phyloP scores from a whole-genome alignment of 2,329 filamentous ascomycete species.

The Claviceps purpurea region DNA sequence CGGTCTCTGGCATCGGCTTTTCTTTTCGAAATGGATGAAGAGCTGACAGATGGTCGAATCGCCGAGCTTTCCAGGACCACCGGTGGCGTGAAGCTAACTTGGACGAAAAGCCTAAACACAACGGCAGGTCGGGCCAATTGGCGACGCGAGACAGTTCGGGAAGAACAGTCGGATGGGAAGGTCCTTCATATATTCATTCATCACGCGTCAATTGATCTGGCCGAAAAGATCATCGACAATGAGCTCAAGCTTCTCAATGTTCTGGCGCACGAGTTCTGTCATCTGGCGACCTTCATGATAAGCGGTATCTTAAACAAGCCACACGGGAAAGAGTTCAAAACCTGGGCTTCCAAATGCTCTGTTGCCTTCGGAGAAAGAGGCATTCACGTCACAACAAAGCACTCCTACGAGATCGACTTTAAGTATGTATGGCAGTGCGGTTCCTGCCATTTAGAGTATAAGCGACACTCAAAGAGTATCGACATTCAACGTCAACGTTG shows the following conservation, averaged over 20 bases:
- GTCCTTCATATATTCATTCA: slow-evolving; percentile 26
- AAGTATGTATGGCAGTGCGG: slow-evolving; percentile 80
- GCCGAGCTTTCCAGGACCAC: slow-evolving; percentile 43
- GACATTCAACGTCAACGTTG: slow-evolving; percentile 60
- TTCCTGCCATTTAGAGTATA: slow-evolving; percentile 57
- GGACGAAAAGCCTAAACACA: slow-evolving; percentile 67
- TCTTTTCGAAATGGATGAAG: slow-evolving; percentile 52
- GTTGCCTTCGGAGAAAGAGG: slow-evolving; percentile 44
- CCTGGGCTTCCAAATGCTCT: slow-evolving; percentile 48
- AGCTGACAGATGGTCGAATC: slow-evolving; percentile 49
- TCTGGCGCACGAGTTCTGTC: slow-evolving; percentile 93
- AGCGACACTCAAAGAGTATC: slow-evolving; percentile 77
- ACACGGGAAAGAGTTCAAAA: slow-evolving; percentile 75
- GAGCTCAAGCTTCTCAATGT: slow-evolving; percentile 72
- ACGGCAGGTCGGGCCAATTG: slow-evolving; percentile 67
- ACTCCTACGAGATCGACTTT: slow-evolving; percentile 80
- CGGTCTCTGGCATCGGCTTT: slow-evolving; percentile 50
- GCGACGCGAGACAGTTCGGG: slow-evolving; percentile 44
- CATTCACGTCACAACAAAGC: slow-evolving; percentile 76
- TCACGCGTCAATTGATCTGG: slow-evolving; percentile 75
- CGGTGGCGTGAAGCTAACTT: slow-evolving; percentile 58
- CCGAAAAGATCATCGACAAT: slow-evolving; percentile 74
- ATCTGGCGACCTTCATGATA: slow-evolving; percentile 85
- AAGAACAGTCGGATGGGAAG: slow-evolving; percentile 13
- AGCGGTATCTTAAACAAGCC: slow-evolving; percentile 60